These are phyloP conservation scores for Aspergillus flavus DNA, from an alignment of 2,329 filamentous ascomycete genomes.

Conservation along the genomic window DNA sequence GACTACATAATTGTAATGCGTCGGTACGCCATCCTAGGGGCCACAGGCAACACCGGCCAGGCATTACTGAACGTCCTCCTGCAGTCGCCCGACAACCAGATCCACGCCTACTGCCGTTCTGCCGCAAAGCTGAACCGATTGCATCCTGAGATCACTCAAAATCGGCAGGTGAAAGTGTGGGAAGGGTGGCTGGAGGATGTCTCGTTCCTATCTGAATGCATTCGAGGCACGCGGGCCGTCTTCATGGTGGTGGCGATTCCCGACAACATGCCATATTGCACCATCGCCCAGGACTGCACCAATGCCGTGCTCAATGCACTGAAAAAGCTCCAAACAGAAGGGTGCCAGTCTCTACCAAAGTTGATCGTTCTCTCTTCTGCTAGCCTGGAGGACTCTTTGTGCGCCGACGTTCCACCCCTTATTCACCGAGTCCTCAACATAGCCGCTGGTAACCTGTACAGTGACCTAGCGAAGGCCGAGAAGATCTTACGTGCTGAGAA, in stretches of 20 bases:
- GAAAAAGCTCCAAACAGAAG: slow-evolving; percentile 24
- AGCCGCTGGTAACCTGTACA: slow-evolving; percentile 11
- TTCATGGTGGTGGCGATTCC: slow-evolving; percentile 47
- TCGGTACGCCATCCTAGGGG: slow-evolving; percentile 46
- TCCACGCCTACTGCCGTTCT: slow-evolving; percentile 52
- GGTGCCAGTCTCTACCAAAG: slow-evolving; percentile 32
- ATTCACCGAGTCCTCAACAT: slow-evolving; percentile 9
- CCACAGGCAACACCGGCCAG: slow-evolving; percentile 50
- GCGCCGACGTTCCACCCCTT: slow-evolving; percentile 6
- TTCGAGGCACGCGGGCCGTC: slow-evolving; percentile 39
- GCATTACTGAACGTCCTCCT: slow-evolving; percentile 47
- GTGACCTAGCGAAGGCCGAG: slow-evolving; percentile 9
- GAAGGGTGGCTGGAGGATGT: slow-evolving; percentile 47
- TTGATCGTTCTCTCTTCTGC: slow-evolving; percentile 50
- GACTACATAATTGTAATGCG: slow-evolving; percentile 1
- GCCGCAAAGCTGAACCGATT: slow-evolving; percentile 40
- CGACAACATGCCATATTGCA: slow-evolving; percentile 49
- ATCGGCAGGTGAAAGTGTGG: slow-evolving; percentile 43
- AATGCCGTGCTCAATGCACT: slow-evolving; percentile 41
- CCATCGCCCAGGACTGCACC: slow-evolving; percentile 42
- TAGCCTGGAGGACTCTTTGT: slow-evolving; percentile 44
- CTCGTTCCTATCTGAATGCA: slow-evolving; percentile 39
- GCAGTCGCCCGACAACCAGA: slow-evolving; percentile 26
- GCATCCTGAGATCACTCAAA: slow-evolving; percentile 36
- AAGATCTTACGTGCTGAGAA: slow-evolving; percentile 1